Percentiles rank a stretch among this genome's conserved stretches.
These are phyloP conservation scores for Lentinula lateritia DNA, from an alignment of 768 basidiomycete genomes.

Conservation along the genomic window DNA sequence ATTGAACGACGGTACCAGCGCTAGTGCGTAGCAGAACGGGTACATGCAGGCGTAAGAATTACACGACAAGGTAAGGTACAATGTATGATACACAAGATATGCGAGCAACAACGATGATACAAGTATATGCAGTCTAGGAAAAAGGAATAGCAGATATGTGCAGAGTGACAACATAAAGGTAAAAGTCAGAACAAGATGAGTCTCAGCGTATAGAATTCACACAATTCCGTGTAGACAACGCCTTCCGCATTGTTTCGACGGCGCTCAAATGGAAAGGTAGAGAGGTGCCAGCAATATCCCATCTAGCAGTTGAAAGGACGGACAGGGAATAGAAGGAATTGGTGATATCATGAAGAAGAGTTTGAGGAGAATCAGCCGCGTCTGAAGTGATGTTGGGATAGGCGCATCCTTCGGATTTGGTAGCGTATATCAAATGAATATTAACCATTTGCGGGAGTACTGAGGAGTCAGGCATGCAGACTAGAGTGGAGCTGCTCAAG, in stretches of 20 bases:
- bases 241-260: constrained; percentile 54
- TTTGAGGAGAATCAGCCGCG: constrained; percentile 24
- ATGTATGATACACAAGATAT: not conserved
- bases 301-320: constrained; percentile 47
- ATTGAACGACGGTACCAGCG: too few relatives aligned
- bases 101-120: not conserved
- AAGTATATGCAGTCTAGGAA: not conserved
- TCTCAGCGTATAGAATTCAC: not conserved
- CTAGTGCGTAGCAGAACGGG: too few relatives aligned
- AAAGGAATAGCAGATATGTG: not conserved
- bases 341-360: constrained; percentile 50
- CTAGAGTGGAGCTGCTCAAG: constrained; percentile 49
- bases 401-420: constrained; percentile 36
- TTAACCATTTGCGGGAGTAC: constrained; percentile 42
- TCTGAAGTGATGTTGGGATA: constrained; percentile 17
- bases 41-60: not conserved
- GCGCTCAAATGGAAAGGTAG: constrained; percentile 76
- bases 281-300: constrained; percentile 39
- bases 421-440: constrained; percentile 53
- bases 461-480: constrained; percentile 36
- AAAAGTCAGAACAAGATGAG: not conserved
- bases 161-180: not conserved
- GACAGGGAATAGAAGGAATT: constrained; percentile 66
- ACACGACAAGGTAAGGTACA: not conserved
- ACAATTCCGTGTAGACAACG: constrained; percentile 15